phyloP scores from a whole-genome alignment of 139 green algal genomes.

The Spirogloea muscicola region DNA sequence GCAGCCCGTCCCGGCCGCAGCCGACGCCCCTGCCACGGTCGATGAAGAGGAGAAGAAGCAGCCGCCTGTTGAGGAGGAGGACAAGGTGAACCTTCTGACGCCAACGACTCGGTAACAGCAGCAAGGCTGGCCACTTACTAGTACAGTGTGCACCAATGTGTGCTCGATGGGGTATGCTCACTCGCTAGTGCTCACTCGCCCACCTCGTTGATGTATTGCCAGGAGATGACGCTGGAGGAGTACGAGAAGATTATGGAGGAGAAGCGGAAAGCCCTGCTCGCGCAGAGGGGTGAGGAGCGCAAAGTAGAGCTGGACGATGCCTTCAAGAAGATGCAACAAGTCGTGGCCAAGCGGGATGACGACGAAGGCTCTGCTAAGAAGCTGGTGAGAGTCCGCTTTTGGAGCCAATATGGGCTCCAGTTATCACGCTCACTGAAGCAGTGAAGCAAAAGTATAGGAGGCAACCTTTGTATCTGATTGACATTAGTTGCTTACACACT shows the following conservation, averaged over 20 bases:
- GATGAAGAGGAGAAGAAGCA: conserved; percentile 18
- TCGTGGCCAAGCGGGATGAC: background rate
- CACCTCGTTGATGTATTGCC: too few species aligned
- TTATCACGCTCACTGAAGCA: background rate
- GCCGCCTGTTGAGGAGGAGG: conserved; percentile 25
- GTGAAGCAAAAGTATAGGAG: background rate
- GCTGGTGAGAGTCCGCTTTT: too few species aligned
- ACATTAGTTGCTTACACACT: background rate
- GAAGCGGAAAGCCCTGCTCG: conserved; percentile 31
- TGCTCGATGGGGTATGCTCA: too few species aligned
- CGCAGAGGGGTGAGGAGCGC: conserved; percentile 7
- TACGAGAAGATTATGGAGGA: conserved; percentile 44
- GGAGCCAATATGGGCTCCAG: background rate
- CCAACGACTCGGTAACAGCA: too few species aligned
- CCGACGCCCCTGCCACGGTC: conserved; percentile 18
- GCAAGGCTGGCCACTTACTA: too few species aligned
- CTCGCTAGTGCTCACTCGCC: too few species aligned
- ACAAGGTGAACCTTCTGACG: conserved; percentile 13
- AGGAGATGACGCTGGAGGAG: conserved; percentile 45
- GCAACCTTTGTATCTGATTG: background rate
- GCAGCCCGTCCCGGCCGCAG: too few species aligned
- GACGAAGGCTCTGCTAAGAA: too few species aligned
- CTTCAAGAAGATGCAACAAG: conserved; percentile 8
- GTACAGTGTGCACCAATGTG: too few species aligned
- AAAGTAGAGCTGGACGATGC: conserved; percentile 25